phyloP scores from a whole-genome alignment of 495 filamentous ascomycete species.

The Lindgomyces ingoldianus region DNA sequence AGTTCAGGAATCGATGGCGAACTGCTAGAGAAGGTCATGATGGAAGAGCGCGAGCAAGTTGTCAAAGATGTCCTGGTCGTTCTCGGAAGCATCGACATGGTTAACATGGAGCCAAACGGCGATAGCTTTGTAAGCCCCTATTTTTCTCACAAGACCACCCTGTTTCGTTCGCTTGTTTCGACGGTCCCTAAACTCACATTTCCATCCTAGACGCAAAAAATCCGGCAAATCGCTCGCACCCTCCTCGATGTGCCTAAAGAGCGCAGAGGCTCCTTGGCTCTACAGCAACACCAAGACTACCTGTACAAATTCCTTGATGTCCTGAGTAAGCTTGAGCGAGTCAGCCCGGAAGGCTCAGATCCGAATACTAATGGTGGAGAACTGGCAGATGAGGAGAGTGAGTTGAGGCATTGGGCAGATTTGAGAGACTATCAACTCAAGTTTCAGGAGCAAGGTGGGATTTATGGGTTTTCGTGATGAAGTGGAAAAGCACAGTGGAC shows the following conservation, averaged over 20 bases:
- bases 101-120: constrained; percentile 81
- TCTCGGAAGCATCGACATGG: constrained; percentile 68
- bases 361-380: constrained; percentile 17
- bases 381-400: constrained; percentile 64
- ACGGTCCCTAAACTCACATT: constrained; percentile 1
- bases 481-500: neutral
- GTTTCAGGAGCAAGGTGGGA: constrained; percentile 63
- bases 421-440: constrained; percentile 71
- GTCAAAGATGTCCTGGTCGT: constrained; percentile 73
- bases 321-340: constrained; percentile 67
- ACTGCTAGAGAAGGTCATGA: constrained; percentile 57
- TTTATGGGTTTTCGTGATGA: constrained; percentile 38
- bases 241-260: constrained; percentile 64
- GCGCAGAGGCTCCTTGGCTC: constrained; percentile 56
- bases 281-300: constrained; percentile 65
- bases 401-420: constrained; percentile 71
- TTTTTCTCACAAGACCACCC: neutral
- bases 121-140: constrained; percentile 60
- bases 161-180: no score
- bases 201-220: constrained; percentile 45
- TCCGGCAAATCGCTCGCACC: constrained; percentile 74
- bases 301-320: constrained; percentile 68
- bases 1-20: constrained; percentile 23
- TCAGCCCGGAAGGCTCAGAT: constrained; percentile 44
- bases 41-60: constrained; percentile 68